Evolutionary conservation across 805 yeast genomes (phyloP), one percentile per base, ranked within the genome.

Genomic region (Wickerhamiella vanderwaltii): DNA sequence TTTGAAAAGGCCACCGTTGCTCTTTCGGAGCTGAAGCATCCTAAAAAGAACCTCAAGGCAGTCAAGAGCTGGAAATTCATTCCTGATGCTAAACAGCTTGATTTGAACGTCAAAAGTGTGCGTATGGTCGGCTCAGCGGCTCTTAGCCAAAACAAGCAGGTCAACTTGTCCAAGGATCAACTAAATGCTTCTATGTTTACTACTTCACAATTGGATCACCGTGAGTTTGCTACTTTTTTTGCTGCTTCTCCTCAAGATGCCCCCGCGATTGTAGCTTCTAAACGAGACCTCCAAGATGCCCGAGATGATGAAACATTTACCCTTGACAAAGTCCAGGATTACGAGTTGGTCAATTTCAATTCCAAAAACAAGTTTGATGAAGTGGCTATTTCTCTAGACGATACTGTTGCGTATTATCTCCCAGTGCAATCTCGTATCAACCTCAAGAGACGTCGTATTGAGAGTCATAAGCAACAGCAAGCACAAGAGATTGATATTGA

Each of bases 21-120:
- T 33, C 49, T 71, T 17, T 51, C 61, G 1, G 51, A 59, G 9
- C 64, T 86, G 46, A 68, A 63, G 50, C 98, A 91, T 62, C 98
- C 98, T 24, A 69, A 72, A 20, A 84, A 78, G 63, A 66, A 72
- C 43, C 62, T 85, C 39, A 76, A 69, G 42, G 94, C 95, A 0
- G 86, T 78, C 16, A 70, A 68, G 46, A 68, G 85, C 1, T 83
- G 86, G 84, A 78, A 79, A 19, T 64, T 91, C 20, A 64, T 87
- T 47, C 98, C 98, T 6, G 96, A 91, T 59, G 76, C 91, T 7
- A 77, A 88, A n/a, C 73, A 82, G 69, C 68, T 85, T 71, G 98
- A 91, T 60, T 77, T 83, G 51, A 15, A 69, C 40, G 85, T 48
- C 46, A 45, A 48, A 45, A 53, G 51, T 35, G 60, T 59, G 41